Percentiles rank a stretch among this genome's conserved stretches.
Evolutionary conservation across 257 asterid genomes (phyloP).

Genomic region (Henckelia pumila): DNA sequence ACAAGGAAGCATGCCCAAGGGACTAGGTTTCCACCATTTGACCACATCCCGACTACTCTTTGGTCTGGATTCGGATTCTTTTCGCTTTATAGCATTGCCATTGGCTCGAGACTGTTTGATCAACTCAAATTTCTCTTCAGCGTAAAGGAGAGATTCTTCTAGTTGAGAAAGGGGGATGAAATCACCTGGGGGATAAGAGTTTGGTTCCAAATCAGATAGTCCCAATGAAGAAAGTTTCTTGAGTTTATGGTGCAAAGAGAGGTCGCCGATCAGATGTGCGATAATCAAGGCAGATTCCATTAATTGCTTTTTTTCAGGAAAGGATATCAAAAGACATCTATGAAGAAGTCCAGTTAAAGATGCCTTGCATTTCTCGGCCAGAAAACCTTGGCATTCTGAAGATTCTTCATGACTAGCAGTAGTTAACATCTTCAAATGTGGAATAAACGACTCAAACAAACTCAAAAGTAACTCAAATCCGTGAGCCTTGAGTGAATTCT

Average conservation of each 20-base stretch:
- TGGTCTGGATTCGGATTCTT: conserved; percentile 6
- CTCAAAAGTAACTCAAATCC: conserved; percentile 35
- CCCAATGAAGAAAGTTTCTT: conserved; percentile 43
- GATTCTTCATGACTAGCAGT: conserved; percentile 30
- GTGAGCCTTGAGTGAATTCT: conserved; percentile 27
- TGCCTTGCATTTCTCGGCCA: conserved; percentile 27
- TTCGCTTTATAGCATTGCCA: conserved; percentile 26
- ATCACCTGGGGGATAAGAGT: conserved; percentile 13
- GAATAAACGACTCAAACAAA: conserved; percentile 56
- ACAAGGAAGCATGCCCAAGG: conserved; percentile 79
- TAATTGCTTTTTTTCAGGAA: conserved; percentile 43
- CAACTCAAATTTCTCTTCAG: conserved; percentile 47
- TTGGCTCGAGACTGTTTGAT: conserved; percentile 29
- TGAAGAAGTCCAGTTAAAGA: conserved; percentile 22
- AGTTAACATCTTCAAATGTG: conserved; percentile 38
- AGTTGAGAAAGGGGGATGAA: conserved; percentile 37
- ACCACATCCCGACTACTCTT: conserved; percentile 48
- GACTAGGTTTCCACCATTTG: conserved; percentile 72
- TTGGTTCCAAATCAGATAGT: conserved; percentile 26
- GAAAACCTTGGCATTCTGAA: conserved; percentile 36
- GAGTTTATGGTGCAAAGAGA: conserved; percentile 51
- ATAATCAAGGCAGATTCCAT: conserved; percentile 44
- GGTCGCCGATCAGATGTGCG: conserved; percentile 47
- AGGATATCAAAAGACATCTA: conserved; percentile 56
- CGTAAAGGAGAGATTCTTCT: conserved; percentile 46